Conservation (phyloP, 495 filamentous ascomycete species). For the Aspergillus nidulans region DNA sequence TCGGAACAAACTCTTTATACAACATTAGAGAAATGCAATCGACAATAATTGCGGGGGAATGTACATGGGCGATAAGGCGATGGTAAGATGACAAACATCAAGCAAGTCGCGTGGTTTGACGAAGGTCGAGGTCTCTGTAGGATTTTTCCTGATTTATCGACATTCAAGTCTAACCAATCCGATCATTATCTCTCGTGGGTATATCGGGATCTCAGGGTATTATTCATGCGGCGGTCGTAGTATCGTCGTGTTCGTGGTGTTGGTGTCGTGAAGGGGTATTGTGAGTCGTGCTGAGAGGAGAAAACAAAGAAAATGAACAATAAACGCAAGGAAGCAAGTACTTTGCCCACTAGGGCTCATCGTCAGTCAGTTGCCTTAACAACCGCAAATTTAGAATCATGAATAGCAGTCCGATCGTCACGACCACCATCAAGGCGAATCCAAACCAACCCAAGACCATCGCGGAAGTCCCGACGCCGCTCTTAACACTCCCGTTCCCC, state of each 20-base stretch:
- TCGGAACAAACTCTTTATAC: slow-evolving; percentile 1
- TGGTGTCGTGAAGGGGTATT: neutral
- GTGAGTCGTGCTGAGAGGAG: slow-evolving; percentile 2
- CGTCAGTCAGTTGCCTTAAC: slow-evolving; percentile 53
- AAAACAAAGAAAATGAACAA: slow-evolving; percentile 16
- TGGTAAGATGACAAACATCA: neutral
- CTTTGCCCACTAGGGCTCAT: slow-evolving; percentile 18
- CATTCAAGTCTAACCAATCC: neutral
- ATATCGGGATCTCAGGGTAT: slow-evolving; percentile 10
- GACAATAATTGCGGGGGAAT: slow-evolving; percentile 2
- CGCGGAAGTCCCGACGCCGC: slow-evolving; percentile 83
- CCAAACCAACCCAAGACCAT: slow-evolving; percentile 98
- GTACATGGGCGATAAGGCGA: slow-evolving; percentile 3
- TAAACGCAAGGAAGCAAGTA: slow-evolving; percentile 11
- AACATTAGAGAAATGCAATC: neutral
- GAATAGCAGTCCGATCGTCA: slow-evolving; percentile 88
- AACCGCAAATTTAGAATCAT: slow-evolving; percentile 91
- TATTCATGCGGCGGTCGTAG: slow-evolving; percentile 8
- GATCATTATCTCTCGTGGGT: slow-evolving; percentile 9
- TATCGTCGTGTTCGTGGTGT: slow-evolving; percentile 10
- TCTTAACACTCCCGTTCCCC: slow-evolving; percentile 86
- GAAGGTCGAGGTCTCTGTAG: neutral
- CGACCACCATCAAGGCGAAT: slow-evolving; percentile 84
- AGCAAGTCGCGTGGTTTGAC: neutral
- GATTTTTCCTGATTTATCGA: neutral